These are phyloP conservation scores for Yarrowia sp. DNA, from an alignment of 805 yeast genomes.

Conservation along the genomic window DNA sequence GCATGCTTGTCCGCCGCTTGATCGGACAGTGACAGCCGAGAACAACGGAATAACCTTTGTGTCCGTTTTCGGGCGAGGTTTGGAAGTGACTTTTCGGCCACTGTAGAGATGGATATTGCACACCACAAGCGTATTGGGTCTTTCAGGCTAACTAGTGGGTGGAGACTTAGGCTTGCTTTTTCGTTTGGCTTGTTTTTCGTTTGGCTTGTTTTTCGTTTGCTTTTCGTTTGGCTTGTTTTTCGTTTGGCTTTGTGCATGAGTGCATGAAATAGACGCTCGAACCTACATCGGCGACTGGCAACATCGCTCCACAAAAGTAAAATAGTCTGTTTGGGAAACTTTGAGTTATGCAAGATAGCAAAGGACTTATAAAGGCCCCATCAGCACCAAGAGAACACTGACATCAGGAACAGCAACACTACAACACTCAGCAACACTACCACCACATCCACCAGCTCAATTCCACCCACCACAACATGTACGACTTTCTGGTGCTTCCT, in stretches of 20 bases:
- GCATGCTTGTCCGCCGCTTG: slow-evolving; percentile 22
- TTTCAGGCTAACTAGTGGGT: no score
- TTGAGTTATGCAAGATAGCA: slow-evolving; percentile 20
- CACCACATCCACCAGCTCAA: neutral
- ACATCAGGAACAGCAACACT: neutral
- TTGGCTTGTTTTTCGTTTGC: neutral
- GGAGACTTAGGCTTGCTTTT: no score
- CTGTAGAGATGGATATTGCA: no score
- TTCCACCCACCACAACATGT: neutral
- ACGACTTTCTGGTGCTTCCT: slow-evolving; percentile 13
- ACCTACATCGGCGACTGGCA: neutral
- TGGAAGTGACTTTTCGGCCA: no score
- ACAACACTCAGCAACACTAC: neutral
- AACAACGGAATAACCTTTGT: neutral
- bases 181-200: neutral
- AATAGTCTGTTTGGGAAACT: slow-evolving; percentile 19
- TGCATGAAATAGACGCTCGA: no score
- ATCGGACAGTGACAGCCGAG: slow-evolving; percentile 13
- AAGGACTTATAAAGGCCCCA: neutral
- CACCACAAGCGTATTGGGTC: no score
- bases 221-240: neutral
- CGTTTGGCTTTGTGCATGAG: neutral
- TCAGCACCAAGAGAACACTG: neutral
- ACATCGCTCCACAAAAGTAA: slow-evolving; percentile 24
- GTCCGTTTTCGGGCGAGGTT: no score